Conservation (phyloP, 192 early-diverging fungal species). For the Funneliformis geosporum region DNA sequence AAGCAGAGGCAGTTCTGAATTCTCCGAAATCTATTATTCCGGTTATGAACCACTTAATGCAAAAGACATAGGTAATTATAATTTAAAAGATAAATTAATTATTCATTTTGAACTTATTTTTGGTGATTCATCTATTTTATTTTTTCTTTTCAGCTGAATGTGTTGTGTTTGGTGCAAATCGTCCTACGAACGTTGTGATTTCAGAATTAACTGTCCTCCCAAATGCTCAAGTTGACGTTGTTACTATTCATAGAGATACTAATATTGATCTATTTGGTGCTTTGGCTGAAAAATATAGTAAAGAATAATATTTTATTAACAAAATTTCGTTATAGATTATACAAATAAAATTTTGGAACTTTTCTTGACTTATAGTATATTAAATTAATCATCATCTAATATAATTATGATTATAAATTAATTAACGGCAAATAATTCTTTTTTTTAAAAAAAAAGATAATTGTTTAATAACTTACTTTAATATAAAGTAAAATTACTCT, state of each 20-base stretch:
- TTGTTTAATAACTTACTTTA: too few relatives aligned
- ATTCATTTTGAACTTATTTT: not conserved
- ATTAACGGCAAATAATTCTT: too few relatives aligned
- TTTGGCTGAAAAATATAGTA: not conserved
- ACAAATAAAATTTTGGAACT: not conserved
- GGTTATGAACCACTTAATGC: slow-evolving; percentile 26
- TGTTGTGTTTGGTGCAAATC: slow-evolving; percentile 75
- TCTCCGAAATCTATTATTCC: slow-evolving; percentile 8
- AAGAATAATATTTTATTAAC: not conserved
- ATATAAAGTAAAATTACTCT: too few relatives aligned
- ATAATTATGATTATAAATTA: too few relatives aligned
- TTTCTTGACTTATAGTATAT: not conserved
- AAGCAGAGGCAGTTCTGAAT: not conserved
- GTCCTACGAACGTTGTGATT: slow-evolving; percentile 75
- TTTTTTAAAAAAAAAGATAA: too few relatives aligned
- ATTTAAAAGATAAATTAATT: not conserved
- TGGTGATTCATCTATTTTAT: not conserved
- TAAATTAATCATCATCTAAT: too few relatives aligned
- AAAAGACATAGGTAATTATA: slow-evolving; percentile 24
- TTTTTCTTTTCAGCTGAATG: slow-evolving; percentile 52
- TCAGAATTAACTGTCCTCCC: slow-evolving; percentile 58
- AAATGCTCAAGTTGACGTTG: slow-evolving; percentile 37
- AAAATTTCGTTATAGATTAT: not conserved
- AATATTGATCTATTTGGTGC: not conserved
- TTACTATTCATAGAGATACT: not conserved